Conservation (phyloP, 345 rosid genomes). For the Hevea brasiliensis region DNA sequence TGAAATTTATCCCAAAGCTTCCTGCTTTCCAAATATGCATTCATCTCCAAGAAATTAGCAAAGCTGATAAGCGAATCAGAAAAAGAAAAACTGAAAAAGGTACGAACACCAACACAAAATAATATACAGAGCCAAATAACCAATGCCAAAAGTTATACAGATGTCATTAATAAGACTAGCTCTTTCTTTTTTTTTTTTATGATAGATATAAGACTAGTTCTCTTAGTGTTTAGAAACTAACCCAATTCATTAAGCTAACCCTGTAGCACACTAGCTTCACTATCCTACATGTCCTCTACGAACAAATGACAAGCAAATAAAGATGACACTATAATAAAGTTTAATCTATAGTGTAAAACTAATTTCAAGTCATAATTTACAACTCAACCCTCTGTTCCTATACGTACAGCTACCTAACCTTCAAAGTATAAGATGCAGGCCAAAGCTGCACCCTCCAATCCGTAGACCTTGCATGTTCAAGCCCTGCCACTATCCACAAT, state of each 20-base stretch:
- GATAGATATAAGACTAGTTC: too few relatives aligned
- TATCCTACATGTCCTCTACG: conserved; percentile 12
- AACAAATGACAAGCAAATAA: conserved; percentile 16
- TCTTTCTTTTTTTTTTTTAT: too few relatives aligned
- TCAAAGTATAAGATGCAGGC: conserved; percentile 17
- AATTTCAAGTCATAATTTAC: conserved; percentile 44
- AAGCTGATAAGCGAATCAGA: too few relatives aligned
- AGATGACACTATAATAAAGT: conserved; percentile 18
- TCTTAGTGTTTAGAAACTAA: neutral
- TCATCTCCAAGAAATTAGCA: too few relatives aligned
- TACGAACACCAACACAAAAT: too few relatives aligned
- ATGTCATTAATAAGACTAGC: too few relatives aligned
- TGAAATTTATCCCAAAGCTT: too few relatives aligned
- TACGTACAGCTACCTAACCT: conserved; percentile 36
- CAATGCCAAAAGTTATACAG: too few relatives aligned
- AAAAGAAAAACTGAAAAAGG: too few relatives aligned
- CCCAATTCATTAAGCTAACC: neutral
- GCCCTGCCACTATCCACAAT: neutral
- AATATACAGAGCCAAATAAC: too few relatives aligned
- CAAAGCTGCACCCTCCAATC: conserved; percentile 1
- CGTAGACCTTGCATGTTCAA: conserved; percentile 9
- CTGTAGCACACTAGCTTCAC: neutral
- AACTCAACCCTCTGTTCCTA: conserved; percentile 40
- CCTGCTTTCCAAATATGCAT: too few relatives aligned
- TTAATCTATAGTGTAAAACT: conserved; percentile 27